Evolutionary conservation across 441 rosid genomes (phyloP), one percentile per base, ranked within the genome.

Genomic region (Biscutella laevigata): DNA sequence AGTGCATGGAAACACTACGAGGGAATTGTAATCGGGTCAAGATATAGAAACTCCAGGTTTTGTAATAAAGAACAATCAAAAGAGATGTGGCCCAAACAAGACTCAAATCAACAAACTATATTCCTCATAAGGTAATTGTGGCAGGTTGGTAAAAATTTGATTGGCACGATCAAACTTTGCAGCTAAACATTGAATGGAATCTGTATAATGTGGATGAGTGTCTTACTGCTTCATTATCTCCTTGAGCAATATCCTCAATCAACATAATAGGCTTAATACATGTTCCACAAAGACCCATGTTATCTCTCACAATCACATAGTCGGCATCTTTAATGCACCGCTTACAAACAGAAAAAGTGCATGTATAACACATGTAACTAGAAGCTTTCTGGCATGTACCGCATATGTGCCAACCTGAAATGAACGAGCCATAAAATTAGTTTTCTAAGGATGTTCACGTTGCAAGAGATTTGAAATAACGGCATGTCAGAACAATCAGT

Each of bases 331-430:
- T 83, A 29, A 81, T 77, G 71, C 99, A 94, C 63, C 82, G 84
- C 71, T 87, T 94, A 81, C 99, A 94, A 67, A 81, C 72, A 46
- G 99, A 89, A 79, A 83, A 89, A 1, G 97, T 85, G 73, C 99
- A 94, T 10, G 99, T 94, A 69, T 94, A 89, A 79, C 99, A 94
- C 95, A 87, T 74, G 70, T 75, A 82, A 75, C 80, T 68, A 6
- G 97, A 81, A 64, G 88, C 72, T 67, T 77, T 89, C 75, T 80
- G 82, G 72, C 99, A 94, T 44, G 68, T 68, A 76, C 88, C 76
- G 53, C 99, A 94, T 57, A 89, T 82, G 71, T 94, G 99, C 99
- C 71, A 67, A 41, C 99, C 97, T 94, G 83, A 73, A 75, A 68
- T 25, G 21, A 52, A 47, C 14, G 24, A 39, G 20, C 20, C 20